phyloP scores from a whole-genome alignment of 1,284 basidiomycete species.

The Lentinus polychrous region DNA sequence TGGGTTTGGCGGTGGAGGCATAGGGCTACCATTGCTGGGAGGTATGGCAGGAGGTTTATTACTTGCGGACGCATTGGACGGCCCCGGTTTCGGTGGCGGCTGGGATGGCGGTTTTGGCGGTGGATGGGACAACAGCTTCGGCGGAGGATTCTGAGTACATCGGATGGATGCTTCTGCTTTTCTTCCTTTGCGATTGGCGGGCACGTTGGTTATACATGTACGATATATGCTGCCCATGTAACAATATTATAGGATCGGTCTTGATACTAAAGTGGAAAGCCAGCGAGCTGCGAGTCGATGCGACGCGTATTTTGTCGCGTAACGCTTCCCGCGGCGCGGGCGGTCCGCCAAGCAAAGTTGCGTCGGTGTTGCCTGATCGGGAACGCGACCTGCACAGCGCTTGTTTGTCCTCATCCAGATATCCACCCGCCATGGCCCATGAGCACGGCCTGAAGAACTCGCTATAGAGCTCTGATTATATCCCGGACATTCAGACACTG shows the following conservation, averaged over 20 bases:
- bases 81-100: constrained; percentile 2
- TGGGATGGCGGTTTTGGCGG: constrained; percentile 11
- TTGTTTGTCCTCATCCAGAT: too few species aligned
- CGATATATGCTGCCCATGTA: too few species aligned
- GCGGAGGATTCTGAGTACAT: constrained; percentile 5
- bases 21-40: constrained; percentile 46
- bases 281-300: too few species aligned
- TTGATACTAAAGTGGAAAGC: too few species aligned
- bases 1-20: constrained; percentile 28
- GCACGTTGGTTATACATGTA: too few species aligned
- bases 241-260: too few species aligned
- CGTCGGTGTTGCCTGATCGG: constrained; percentile 2
- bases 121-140: constrained; percentile 7
- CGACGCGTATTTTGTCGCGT: too few species aligned
- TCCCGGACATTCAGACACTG: neutral
- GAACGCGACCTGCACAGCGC: neutral
- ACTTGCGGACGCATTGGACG: constrained; percentile 39
- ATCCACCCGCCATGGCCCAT: too few species aligned
- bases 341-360: too few species aligned
- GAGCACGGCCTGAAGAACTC: neutral
- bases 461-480: neutral
- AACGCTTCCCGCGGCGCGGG: too few species aligned
- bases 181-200: neutral
- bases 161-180: too few species aligned
- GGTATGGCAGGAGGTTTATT: constrained; percentile 57